Evolutionary conservation across 495 filamentous ascomycete genomes (phyloP), one percentile per base, ranked within the genome.

Genomic region (Neurospora sp.): DNA sequence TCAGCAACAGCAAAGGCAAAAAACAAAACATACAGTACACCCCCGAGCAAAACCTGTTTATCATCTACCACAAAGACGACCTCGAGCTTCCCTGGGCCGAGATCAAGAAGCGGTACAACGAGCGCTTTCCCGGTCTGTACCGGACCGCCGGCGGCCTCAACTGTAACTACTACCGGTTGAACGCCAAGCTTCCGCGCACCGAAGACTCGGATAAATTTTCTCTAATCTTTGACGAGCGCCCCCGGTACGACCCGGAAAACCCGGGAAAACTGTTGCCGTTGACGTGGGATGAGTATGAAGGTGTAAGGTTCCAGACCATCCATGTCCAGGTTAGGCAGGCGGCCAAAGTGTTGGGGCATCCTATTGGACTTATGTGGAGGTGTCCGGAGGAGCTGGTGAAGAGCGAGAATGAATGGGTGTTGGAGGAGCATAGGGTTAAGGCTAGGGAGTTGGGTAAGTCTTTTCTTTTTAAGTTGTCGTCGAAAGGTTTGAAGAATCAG

Each of bases 351-450:
- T 14, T 37, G 68, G 16, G 65, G 9, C 72, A n/a, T 1, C 39
- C 59, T 59, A 37, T 75, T 5, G 16, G 65, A 22, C 76, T 84
- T 16, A 39, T 76, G 7, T 76, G 82, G 70, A 72, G 80, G 10
- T 86, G 80, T 20, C 84, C 84, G 2, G 81, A 84, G 48, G 82
- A 83, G 35, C 72, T 81, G 27, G 71, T 83, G 39, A 72, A 80
- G 11, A 27, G 48, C 37, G 27, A 27, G 41, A 83, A 85, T 44
- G 69, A 74, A 3, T 86, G 83, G 81, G 79, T 86, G 0, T 61
- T 77, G 41, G 20, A 71, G 2, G 78, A 77, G 27, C 71, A 79
- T 59, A 76, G 79, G 42, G 70, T 74, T 9, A 38, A 69, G 59
- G 81, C 79, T 18, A 72, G 73, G 27, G 71, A 76, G n/a, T 27